Conservation (phyloP, 805 yeast species). For the Pichia californica region DNA sequence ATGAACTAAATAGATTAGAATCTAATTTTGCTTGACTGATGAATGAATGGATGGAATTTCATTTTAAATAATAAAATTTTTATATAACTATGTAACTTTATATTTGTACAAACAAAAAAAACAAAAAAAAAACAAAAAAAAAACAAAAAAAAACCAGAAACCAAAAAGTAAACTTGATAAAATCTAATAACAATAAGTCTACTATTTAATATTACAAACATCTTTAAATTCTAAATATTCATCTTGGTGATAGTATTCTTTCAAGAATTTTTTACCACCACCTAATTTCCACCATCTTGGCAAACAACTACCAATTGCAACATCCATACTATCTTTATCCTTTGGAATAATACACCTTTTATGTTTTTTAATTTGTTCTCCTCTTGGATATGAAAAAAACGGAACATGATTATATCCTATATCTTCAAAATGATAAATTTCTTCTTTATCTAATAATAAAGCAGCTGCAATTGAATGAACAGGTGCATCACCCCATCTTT, state of each 20-base stretch:
- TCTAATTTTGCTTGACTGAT: slow-evolving; percentile 26
- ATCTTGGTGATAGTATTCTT: slow-evolving; percentile 32
- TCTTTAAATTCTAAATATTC: slow-evolving; percentile 18
- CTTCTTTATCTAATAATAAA: slow-evolving; percentile 48
- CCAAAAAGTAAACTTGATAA: too few species aligned
- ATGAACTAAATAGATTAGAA: slow-evolving; percentile 71
- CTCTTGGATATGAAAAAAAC: slow-evolving; percentile 54
- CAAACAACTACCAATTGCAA: slow-evolving; percentile 52
- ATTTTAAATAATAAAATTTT: neutral
- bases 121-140: too few species aligned
- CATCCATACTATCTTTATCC: slow-evolving; percentile 37
- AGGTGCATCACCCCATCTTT: slow-evolving; percentile 96
- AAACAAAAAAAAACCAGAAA: too few species aligned
- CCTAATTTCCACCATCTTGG: slow-evolving; percentile 73
- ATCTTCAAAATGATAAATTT: slow-evolving; percentile 74
- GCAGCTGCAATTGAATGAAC: slow-evolving; percentile 71
- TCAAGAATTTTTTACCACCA: slow-evolving; percentile 50
- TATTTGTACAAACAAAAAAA: neutral
- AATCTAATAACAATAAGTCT: too few species aligned
- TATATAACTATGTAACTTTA: neutral
- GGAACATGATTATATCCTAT: slow-evolving; percentile 77
- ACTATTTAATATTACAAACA: neutral
- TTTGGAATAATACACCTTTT: slow-evolving; percentile 49
- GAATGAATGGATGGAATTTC: too few species aligned
- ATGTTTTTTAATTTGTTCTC: slow-evolving; percentile 39